These are phyloP conservation scores for Spinacia oleracea DNA, from an alignment of 179 eudicot species.

Conservation along the genomic window DNA sequence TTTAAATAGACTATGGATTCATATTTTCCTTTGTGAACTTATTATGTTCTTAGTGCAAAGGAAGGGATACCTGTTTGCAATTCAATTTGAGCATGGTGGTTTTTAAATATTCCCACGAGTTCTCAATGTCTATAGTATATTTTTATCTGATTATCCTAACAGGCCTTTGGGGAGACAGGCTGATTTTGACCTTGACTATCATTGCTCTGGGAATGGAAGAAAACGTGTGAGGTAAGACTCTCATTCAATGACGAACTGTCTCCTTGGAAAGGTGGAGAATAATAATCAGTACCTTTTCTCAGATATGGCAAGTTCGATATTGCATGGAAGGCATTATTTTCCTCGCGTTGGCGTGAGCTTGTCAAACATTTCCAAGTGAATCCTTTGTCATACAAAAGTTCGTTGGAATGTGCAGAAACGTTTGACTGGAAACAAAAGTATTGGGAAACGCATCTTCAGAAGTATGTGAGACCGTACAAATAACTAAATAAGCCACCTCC, in stretches of 20 bases:
- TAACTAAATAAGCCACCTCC: not conserved
- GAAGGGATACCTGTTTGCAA: not conserved
- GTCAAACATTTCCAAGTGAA: conserved; percentile 26
- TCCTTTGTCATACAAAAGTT: conserved; percentile 26
- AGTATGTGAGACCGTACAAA: conserved; percentile 48
- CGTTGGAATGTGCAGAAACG: conserved; percentile 26
- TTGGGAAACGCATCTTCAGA: conserved; percentile 90
- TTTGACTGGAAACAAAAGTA: conserved; percentile 75
- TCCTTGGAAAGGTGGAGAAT: not conserved
- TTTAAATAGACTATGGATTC: not conserved
- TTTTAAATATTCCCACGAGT: not conserved
- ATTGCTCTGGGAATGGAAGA: conserved; percentile 36
- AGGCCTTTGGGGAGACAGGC: conserved; percentile 49
- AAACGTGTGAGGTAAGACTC: conserved; percentile 74
- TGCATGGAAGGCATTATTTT: conserved; percentile 59
- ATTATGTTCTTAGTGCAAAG: not conserved
- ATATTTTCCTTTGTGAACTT: not conserved
- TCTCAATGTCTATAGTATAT: not conserved
- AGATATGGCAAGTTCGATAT: conserved; percentile 59
- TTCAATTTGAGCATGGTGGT: not conserved
- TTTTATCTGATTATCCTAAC: conserved; percentile 12
- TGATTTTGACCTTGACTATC: conserved; percentile 39
- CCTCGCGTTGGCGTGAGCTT: conserved; percentile 59
- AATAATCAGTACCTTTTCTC: conserved; percentile 19
- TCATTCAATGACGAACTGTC: conserved; percentile 16